phyloP scores from a whole-genome alignment of 2,329 filamentous ascomycete genomes.

The Tolypocladium inflatum region DNA sequence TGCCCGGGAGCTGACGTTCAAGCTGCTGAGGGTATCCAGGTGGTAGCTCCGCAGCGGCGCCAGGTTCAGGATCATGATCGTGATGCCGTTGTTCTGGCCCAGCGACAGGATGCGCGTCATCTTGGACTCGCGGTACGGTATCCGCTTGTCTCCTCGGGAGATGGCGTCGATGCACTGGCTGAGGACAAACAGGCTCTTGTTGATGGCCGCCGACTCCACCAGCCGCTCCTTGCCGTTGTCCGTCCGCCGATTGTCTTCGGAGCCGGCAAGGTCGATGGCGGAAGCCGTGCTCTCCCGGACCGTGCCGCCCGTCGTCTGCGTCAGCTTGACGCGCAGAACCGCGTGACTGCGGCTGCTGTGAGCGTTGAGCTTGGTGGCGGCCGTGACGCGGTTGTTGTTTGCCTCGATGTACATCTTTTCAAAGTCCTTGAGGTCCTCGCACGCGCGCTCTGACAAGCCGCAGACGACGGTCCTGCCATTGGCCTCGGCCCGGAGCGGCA shows the following conservation, averaged over 20 bases:
- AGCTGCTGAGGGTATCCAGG: constrained; percentile 82
- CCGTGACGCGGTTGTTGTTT: constrained; percentile 83
- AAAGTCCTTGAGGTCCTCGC: constrained; percentile 80
- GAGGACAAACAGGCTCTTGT: constrained; percentile 91
- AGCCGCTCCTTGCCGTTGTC: constrained; percentile 89
- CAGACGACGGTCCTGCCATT: constrained; percentile 81
- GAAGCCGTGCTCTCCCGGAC: constrained; percentile 74
- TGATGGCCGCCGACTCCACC: constrained; percentile 94
- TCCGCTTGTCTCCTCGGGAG: constrained; percentile 61
- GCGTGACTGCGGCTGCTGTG: constrained; percentile 87
- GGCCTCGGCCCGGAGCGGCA: constrained; percentile 78
- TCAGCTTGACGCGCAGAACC: constrained; percentile 82
- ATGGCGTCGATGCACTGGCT: constrained; percentile 96
- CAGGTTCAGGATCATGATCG: constrained; percentile 92
- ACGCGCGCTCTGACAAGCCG: constrained; percentile 73
- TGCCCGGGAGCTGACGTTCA: constrained; percentile 90
- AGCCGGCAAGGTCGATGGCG: constrained; percentile 90
- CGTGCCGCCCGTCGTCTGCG: constrained; percentile 60
- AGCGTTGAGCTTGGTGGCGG: constrained; percentile 84
- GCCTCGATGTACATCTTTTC: constrained; percentile 84
- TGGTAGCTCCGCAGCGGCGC: constrained; percentile 89
- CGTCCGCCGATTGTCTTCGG: constrained; percentile 88
- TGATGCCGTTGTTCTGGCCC: constrained; percentile 90
- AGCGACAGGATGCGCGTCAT: constrained; percentile 92
- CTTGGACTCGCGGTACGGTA: constrained; percentile 91